Evolutionary conservation across 225 moss, liverwort and hornwort species (phyloP), one percentile per base, ranked within the genome.

Genomic region (Anthoceros angustus): DNA sequence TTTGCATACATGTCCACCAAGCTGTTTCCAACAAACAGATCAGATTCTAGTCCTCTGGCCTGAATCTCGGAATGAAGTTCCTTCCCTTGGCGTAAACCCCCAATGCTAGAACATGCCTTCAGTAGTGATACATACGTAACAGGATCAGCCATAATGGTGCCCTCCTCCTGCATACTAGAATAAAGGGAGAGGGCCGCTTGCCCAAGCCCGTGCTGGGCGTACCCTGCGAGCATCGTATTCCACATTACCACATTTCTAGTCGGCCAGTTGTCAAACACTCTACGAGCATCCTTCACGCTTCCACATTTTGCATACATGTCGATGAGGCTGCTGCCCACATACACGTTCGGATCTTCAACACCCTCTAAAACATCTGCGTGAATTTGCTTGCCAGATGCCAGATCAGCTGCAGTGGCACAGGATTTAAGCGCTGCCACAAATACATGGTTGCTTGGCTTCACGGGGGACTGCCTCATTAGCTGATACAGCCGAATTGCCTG

Each of bases 391-490:
- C 55, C 55, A 55, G 55, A 55, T 18, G n/a, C 55, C 12, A 55
- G 14, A 23, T 55, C 55, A 1, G 55, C 8, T 23, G n/a, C 12
- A 55, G 55, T 7, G 8, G 55, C 8, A 20, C 55, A 55, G 5
- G 55, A 18, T 55, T 55, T 55, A 23, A 55, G 55, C n/a, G 23
- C 55, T 55, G 55, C 55, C n/a, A 55, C 55, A 55, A 55, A 55
- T 55, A 55, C 14, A 55, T 55, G 55, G 18, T 55, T 23, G 23
- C 23, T 23, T 18, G 55, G 55, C 23, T 55, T 18, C 55, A 18
- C n/a, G 7, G 16, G 18, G 18, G n/a, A 6, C 55, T 55, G 8
- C 14, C 55, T 18, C 55, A 55, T 55, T 12, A 18, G 55, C 55
- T 23, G 8, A 55, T 55, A 55, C 1, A 55, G 55, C n/a, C 23